A percentile compares a stretch with the other conserved stretches of the same genome.
Conservation (phyloP, 2,329 filamentous ascomycete species). For the Coniochaeta ligniaria region DNA sequence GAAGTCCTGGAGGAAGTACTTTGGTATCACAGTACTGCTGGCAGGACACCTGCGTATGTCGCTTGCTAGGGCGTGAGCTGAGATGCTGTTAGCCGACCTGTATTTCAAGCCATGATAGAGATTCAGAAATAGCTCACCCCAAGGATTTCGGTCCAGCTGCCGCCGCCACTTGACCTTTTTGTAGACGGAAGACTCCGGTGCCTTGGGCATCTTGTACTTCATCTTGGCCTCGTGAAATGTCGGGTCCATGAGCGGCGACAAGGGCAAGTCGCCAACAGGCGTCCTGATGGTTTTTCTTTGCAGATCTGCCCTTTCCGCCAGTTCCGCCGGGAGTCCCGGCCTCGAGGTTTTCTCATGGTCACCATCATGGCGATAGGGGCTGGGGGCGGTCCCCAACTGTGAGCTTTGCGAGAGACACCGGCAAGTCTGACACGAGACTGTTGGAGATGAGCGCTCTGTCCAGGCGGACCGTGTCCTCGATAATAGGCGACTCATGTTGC, state of each 20-base stretch:
- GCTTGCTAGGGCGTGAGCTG: constrained; percentile 56
- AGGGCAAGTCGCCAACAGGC: constrained; percentile 36
- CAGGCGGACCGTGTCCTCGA: neutral
- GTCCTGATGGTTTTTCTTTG: constrained; percentile 37
- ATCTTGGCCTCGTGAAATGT: constrained; percentile 36
- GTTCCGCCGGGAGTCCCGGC: neutral
- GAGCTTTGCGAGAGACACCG: neutral
- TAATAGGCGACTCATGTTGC: neutral
- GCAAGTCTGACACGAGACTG: neutral
- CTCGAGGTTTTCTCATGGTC: neutral
- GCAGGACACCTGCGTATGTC: constrained; percentile 50
- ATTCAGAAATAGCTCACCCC: constrained; percentile 39
- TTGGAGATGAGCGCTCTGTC: neutral
- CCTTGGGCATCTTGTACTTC: constrained; percentile 28
- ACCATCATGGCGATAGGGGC: neutral
- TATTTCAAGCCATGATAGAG: neutral
- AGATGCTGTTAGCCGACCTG: neutral
- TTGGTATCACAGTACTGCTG: constrained; percentile 43
- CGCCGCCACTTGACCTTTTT: constrained; percentile 39
- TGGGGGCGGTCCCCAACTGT: neutral
- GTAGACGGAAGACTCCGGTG: constrained; percentile 21
- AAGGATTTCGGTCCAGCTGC: constrained; percentile 55
- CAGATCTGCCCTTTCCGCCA: neutral
- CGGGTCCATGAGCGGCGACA: constrained; percentile 49
- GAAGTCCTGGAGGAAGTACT: constrained; percentile 57